These are phyloP conservation scores for sorghum (Sorghum bicolor) DNA, from an alignment of 176 grass and related monocot genomes.

Conservation along the genomic window DNA sequence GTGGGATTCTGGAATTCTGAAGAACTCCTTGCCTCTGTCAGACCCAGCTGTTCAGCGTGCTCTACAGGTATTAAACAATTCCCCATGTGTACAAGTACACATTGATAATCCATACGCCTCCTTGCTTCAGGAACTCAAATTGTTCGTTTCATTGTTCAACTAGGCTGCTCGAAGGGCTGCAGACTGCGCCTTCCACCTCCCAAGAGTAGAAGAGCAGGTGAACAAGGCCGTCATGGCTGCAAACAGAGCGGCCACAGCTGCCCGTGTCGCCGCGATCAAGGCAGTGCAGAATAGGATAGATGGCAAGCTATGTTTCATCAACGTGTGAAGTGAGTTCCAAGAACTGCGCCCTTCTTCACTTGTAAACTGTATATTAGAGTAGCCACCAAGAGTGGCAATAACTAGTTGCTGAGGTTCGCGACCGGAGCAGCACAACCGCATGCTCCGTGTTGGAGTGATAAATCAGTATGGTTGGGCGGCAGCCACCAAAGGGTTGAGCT, in stretches of 20 bases:
- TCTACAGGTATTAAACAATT: constrained; percentile 35
- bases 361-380: constrained; percentile 50
- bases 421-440: constrained; percentile 52
- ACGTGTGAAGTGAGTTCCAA: constrained; percentile 32
- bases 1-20: constrained; percentile 62
- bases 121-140: neutral
- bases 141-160: neutral
- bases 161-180: constrained; percentile 60
- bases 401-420: constrained; percentile 34
- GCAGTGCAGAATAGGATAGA: constrained; percentile 79
- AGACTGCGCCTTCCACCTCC: constrained; percentile 39
- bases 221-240: constrained; percentile 53
- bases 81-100: neutral
- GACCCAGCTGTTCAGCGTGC: constrained; percentile 51
- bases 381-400: constrained; percentile 24
- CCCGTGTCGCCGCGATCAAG: constrained; percentile 67
- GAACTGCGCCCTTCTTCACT: neutral
- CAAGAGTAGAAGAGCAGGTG: constrained; percentile 59
- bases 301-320: constrained; percentile 56
- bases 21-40: constrained; percentile 22
- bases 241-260: constrained; percentile 68
- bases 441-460: constrained; percentile 48
- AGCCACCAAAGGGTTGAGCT: constrained; percentile 39
- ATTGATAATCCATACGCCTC: neutral
- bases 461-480: constrained; percentile 5